phyloP scores from a whole-genome alignment of 1,139 yeast species.

The Taiozyma onychis region DNA sequence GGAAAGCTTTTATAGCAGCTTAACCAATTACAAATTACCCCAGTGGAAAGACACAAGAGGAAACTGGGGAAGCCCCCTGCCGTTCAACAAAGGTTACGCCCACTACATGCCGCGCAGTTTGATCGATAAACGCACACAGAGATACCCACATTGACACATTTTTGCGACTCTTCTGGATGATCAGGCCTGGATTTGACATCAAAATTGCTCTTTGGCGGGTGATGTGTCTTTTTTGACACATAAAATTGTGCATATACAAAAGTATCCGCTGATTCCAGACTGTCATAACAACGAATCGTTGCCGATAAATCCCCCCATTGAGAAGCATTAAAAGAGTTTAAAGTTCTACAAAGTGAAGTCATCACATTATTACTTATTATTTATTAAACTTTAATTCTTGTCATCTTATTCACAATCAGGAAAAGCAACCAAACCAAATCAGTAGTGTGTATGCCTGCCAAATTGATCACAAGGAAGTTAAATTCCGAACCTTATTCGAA shows the following conservation, averaged over 20 bases:
- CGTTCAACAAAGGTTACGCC: background rate
- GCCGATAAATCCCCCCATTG: too few species aligned
- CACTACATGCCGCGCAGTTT: background rate
- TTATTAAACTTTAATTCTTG: background rate
- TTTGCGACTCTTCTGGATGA: too few species aligned
- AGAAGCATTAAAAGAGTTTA: background rate
- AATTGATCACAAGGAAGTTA: background rate
- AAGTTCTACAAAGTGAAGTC: background rate
- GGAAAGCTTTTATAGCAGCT: background rate
- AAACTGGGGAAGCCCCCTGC: background rate
- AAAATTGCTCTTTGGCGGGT: too few species aligned
- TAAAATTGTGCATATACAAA: background rate
- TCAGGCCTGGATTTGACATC: too few species aligned
- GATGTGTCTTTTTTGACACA: background rate
- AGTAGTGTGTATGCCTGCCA: background rate
- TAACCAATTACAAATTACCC: background rate
- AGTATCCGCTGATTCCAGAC: too few species aligned
- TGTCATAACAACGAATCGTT: too few species aligned
- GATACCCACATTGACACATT: too few species aligned
- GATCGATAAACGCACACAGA: background rate
- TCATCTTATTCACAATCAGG: background rate
- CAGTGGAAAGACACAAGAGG: background rate
- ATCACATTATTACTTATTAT: background rate
- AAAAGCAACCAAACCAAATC: background rate
- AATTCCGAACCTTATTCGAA: background rate